phyloP scores from a whole-genome alignment of 352 stramenopile genomes.

The Aphanomyces euteiches region DNA sequence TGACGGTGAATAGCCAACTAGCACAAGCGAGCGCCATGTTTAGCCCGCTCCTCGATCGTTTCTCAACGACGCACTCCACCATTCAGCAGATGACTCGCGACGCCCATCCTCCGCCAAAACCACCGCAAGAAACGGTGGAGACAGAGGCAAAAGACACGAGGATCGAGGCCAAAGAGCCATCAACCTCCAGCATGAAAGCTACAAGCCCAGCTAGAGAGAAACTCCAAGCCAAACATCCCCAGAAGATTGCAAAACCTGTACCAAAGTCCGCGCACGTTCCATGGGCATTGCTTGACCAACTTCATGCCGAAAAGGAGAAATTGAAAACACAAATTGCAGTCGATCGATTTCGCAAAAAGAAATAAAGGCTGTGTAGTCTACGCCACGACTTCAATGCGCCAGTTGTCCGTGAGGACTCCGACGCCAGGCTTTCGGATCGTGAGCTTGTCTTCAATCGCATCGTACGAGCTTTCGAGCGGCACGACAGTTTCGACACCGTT shows the following conservation, averaged over 20 bases:
- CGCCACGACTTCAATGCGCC: conserved; percentile 59
- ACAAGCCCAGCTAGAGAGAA: not conserved
- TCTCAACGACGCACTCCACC: conserved; percentile 44
- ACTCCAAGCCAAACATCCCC: conserved; percentile 36
- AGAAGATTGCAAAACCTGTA: conserved; percentile 30
- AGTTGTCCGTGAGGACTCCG: conserved; percentile 54
- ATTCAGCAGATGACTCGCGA: conserved; percentile 33
- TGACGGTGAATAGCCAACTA: conserved; percentile 46
- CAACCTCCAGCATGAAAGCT: not conserved
- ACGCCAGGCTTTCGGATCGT: conserved; percentile 84
- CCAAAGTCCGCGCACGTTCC: conserved; percentile 51
- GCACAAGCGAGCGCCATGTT: conserved; percentile 63
- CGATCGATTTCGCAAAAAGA: conserved; percentile 4
- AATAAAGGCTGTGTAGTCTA: not conserved
- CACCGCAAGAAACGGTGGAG: conserved; percentile 2
- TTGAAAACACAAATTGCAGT: conserved; percentile 38
- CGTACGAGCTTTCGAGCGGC: conserved; percentile 63
- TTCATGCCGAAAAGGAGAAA: conserved; percentile 57
- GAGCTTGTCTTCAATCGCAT: conserved; percentile 53
- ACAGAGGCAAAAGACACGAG: not conserved
- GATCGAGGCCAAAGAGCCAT: not conserved
- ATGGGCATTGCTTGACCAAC: conserved; percentile 65
- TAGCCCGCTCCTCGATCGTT: conserved; percentile 53
- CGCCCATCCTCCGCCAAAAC: conserved; percentile 17
- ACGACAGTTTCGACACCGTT: conserved; percentile 46